Base-by-base conservation (phyloP, 2,329 filamentous ascomycete species). In the Diaporthe vexans region DNA sequence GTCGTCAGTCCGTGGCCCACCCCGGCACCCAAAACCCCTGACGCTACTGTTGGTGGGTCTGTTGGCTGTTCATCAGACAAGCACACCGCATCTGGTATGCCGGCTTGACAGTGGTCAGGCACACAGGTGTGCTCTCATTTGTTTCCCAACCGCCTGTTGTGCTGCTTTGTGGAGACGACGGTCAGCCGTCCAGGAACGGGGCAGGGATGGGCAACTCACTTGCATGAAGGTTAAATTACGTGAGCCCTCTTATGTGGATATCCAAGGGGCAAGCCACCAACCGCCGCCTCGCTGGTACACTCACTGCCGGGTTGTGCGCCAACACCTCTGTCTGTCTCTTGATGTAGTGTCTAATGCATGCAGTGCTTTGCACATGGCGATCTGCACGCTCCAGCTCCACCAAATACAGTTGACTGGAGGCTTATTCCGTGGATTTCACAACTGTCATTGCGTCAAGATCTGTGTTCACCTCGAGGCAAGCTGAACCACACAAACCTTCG, bases 321-420 rank as follows among this genome's bases (percentile, higher is more conserved):
- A 15, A 2, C 17, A 17, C 29, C 29, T 33, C 29, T 43, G 5
- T 19, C 15, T 43, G 40, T 43, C 40, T 43, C 40, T 43, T 7
- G 37, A 19, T 43, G 40, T 43, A 19, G 40, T 7, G 40, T 37
- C 10, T 17, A 19, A 29, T n/a, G 19, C 33, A 35, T 13, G 33
- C 24, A 46, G 2, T 54, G n/a, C 33, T 54, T 26, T 40, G 48
- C 63, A 54, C 48, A 37, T 54, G 13, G n/a, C n/a, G 48, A 68
- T 68, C 63, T 54, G 33, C 48, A 40, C 37, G 63, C 63, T 29
- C 63, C 63, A 68, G 63, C 63, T 29, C 63, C 63, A 68, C 63
- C 48, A 21, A 68, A 54, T 37, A 68, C 46, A 68, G 33, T 68
- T 35, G 17, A 10, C 33, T 37, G 52, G 63, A 67, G 46, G 29